These are phyloP conservation scores for Macrotyloma uniflorum DNA, from an alignment of 306 rosid species.

Conservation along the genomic window DNA sequence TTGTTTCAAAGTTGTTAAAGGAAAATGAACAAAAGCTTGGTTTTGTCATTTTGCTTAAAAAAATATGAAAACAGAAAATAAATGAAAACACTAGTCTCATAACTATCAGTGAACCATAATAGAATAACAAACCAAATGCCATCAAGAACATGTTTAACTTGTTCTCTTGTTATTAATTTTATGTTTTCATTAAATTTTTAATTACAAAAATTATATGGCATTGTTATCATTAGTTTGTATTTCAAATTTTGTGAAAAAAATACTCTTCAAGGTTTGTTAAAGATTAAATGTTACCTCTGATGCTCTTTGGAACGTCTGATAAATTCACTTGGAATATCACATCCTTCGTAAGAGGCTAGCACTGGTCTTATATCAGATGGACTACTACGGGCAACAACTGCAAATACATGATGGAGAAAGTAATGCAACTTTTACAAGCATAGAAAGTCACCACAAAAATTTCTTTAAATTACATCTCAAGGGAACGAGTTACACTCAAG, in stretches of 20 bases:
- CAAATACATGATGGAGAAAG: conserved; percentile 34
- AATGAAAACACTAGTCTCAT: neutral
- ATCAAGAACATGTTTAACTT: neutral
- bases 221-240: neutral
- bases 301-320: conserved; percentile 85
- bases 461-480: neutral
- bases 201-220: neutral
- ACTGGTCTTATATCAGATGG: conserved; percentile 93
- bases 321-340: conserved; percentile 85
- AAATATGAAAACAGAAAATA: neutral
- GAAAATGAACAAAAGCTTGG: neutral
- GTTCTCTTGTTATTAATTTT: neutral
- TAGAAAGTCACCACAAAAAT: conserved; percentile 10
- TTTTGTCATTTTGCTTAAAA: neutral
- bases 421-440: conserved; percentile 29
- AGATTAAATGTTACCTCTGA: conserved; percentile 52
- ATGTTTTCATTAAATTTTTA: neutral
- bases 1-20: conserved; percentile 7
- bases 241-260: neutral
- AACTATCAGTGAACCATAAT: neutral
- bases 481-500: conserved; percentile 68
- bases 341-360: conserved; percentile 78
- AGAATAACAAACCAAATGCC: neutral
- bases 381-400: conserved; percentile 91
- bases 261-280: neutral